Percentiles rank a stretch among this genome's conserved stretches.
Conservation (phyloP, 148 eudicot genomes). For the Fagopyrum homotropicum region DNA sequence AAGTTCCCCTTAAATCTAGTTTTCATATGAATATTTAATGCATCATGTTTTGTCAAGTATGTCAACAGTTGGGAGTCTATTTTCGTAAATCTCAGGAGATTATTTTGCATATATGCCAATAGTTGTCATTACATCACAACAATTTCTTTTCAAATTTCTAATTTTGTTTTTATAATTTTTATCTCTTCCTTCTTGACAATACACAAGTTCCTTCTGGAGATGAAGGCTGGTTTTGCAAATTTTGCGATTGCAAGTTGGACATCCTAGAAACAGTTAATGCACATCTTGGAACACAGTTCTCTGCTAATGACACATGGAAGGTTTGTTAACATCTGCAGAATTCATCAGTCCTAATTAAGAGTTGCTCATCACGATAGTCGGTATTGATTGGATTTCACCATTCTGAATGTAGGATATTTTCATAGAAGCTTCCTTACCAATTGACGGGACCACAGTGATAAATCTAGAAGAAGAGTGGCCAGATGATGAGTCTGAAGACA, state of each 20-base stretch:
- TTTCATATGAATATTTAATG: not conserved
- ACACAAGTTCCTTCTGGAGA: conserved; percentile 78
- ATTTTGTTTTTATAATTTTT: not conserved
- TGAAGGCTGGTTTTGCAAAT: conserved; percentile 89
- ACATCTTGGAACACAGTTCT: conserved; percentile 83
- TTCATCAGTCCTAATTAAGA: not conserved
- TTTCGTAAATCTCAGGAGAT: not conserved
- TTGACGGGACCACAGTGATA: conserved; percentile 29
- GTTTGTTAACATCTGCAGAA: conserved; percentile 27
- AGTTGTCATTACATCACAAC: not conserved
- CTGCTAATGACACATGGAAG: conserved; percentile 67
- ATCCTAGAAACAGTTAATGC: conserved; percentile 79
- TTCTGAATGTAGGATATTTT: conserved; percentile 61
- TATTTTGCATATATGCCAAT: not conserved
- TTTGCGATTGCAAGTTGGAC: conserved; percentile 72
- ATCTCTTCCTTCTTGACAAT: conserved; percentile 16
- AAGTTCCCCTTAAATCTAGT: not conserved
- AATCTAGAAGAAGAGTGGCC: conserved; percentile 78
- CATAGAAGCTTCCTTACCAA: conserved; percentile 69
- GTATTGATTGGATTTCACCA: not conserved
- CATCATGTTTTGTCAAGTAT: not conserved
- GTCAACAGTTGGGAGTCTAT: not conserved
- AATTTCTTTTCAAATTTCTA: not conserved
- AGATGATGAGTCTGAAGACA: conserved; percentile 93
- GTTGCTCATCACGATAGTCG: not conserved